Evolutionary conservation across 225 moss, liverwort and hornwort species (phyloP).

Genomic region (Antitrichia curtipendula): DNA sequence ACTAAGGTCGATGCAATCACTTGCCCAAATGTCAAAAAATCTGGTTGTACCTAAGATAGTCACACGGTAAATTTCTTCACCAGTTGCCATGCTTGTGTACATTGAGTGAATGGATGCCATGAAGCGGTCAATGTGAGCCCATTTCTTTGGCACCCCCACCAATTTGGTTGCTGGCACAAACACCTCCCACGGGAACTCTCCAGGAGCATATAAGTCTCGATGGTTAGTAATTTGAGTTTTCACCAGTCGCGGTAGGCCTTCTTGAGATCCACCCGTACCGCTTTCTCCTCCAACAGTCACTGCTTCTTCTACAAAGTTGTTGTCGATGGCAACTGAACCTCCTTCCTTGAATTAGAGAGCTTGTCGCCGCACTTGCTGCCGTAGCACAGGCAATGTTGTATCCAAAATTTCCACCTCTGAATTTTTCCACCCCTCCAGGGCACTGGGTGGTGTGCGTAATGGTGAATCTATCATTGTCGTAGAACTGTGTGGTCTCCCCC

Average conservation of each 20-base stretch:
- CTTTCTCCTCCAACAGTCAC: no score
- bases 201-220: fast-evolving
- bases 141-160: not conserved
- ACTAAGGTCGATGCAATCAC: fast-evolving
- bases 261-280: no score
- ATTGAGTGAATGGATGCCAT: not conserved
- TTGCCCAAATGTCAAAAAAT: not conserved
- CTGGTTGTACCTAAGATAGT: fast-evolving
- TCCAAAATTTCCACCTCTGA: not conserved
- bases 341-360: not conserved
- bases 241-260: fast-evolving
- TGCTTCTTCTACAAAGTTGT: no score
- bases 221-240: fast-evolving
- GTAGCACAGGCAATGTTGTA: not conserved
- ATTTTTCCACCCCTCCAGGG: not conserved
- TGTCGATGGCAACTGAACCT: no score
- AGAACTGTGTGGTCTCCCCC: no score
- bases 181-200: fast-evolving
- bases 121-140: not conserved
- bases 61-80: not conserved
- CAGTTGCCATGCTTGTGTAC: fast-evolving
- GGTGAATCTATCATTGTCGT: not conserved
- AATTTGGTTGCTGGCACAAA: not conserved
- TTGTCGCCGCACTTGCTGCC: not conserved
- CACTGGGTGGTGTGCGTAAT: not conserved